Evolutionary conservation across 495 filamentous ascomycete genomes (phyloP).

Genomic region (Tuber aestivum): DNA sequence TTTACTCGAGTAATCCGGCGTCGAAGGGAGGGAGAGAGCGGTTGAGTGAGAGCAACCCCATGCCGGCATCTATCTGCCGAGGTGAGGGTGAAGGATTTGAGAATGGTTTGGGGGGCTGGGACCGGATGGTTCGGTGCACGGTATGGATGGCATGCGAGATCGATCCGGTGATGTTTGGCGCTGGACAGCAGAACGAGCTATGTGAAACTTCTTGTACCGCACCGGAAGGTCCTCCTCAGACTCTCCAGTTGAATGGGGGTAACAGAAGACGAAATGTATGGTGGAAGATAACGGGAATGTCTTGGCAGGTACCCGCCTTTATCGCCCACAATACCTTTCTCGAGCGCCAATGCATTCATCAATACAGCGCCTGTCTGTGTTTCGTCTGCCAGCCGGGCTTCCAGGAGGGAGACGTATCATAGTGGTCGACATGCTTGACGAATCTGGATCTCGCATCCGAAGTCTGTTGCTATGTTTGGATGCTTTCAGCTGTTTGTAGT

Average conservation of each 20-base stretch:
- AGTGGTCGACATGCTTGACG: background rate
- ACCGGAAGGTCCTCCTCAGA: background rate
- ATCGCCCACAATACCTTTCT: background rate
- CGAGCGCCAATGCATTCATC: background rate
- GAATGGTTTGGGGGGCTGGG: background rate
- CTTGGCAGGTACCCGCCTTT: conserved; percentile 2
- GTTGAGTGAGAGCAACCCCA: background rate
- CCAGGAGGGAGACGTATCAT: background rate
- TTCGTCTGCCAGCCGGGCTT: background rate
- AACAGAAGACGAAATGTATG: background rate
- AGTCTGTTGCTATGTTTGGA: conserved; percentile 3
- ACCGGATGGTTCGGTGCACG: background rate
- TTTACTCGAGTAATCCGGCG: background rate
- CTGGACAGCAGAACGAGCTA: background rate
- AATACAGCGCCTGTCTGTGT: background rate
- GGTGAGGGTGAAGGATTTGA: background rate
- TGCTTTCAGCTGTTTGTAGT: background rate
- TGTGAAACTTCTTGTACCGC: background rate
- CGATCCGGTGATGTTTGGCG: conserved; percentile 3
- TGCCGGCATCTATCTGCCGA: background rate
- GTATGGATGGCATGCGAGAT: background rate
- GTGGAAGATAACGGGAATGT: background rate
- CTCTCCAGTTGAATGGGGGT: background rate
- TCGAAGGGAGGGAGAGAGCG: background rate
- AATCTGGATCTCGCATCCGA: conserved; percentile 3